Evolutionary conservation across 2,329 filamentous ascomycete species (phyloP), one percentile per base, ranked within the genome.

Genomic region (Arachnomyces sp.): DNA sequence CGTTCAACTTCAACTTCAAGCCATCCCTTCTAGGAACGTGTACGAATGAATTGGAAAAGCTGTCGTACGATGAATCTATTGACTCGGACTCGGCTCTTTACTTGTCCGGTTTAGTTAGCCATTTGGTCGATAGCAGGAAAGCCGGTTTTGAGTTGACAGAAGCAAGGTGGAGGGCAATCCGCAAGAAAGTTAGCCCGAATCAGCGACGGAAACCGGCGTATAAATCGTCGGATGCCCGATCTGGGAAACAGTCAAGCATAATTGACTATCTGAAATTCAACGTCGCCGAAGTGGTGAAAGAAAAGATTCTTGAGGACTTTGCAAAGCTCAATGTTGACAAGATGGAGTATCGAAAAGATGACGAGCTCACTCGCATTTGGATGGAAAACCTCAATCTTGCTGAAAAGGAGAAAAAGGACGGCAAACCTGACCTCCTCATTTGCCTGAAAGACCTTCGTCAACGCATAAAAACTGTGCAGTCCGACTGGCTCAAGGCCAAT

Each of bases 1-100:
- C 60, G 1, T 68, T 78, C 35, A 50, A 56, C 2, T 76, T 76
- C 47, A 70, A 72, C 15, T 54, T 64, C 5, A 56, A 58, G 1
- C 50, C 63, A 2, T 70, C 65, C 4, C 53, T 71, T 14, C 65
- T 81, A 6, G 77, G 77, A 0, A 49, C 53, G 1, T 75, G 71
- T 29, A 77, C 76, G 0, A 55, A 60, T 1, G 65, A 70, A 31
- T 66, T 72, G 34, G 71, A 75, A 37, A 68, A 63, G 16, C 52
- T 73, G 0, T 64, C 66, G 0, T 81, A 81, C 43, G 70, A 71
- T 38, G 63, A 73, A 30, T 59, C 56, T 1, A 58, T 71, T 13
- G 46, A 55, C 28, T 56, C 52, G 9, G 16, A 40, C 0, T 49
- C 49, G 2, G 63, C 66, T 2, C 55, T 63, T 25, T 58, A 58